Evolutionary conservation across 495 filamentous ascomycete genomes (phyloP), one percentile per base, ranked within the genome.

Genomic region (Ascobolus immersus): DNA sequence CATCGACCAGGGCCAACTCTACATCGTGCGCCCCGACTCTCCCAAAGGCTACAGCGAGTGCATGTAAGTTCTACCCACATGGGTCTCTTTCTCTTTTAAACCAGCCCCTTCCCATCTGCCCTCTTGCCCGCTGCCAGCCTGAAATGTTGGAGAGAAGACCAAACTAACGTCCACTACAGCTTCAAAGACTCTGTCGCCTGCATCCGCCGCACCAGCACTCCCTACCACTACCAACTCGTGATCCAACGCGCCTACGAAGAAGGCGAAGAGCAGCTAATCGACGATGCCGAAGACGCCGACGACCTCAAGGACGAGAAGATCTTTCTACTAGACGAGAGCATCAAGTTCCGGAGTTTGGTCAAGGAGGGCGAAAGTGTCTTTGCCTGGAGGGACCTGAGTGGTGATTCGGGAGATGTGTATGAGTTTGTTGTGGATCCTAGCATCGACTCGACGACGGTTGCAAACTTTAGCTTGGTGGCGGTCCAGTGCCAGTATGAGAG

Each of bases 1-100:
- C 45, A 72, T 96, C 20, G 67, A 86, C 4, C 77, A 92, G 52
- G 86, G 86, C 43, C 78, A 93, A 55, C 77, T 96, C 20, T 96
- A 91, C 50, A 74, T 96, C 35, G 89, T 96, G 44, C 77, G 86
- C 40, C 86, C 86, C 4, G 62, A 78, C 19, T 96, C 86, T 1
- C 77, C 81, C 20, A 96, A 96, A 54, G 86, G 86, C 38, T 91
- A 91, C 45, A 92, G 80, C 1, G 89, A 96, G 53, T 77, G 93
- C 44, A 90, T 96, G 47, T 50, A 33, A 38, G 46, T 39, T 33
- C 32, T 22, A 26, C 20, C n/a, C 11, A 8, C 5, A 7, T 15
- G n/a, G n/a, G 5, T 8, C 13, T 30, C 14, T 10, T 11, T 10
- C 28, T 2, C 28, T n/a, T n/a, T n/a, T n/a, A n/a, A n/a, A n/a